A percentile compares a stretch with the other conserved stretches of the same genome.
phyloP scores from a whole-genome alignment of 129 eudicot species.

The Gnaphalium uliginosum region DNA sequence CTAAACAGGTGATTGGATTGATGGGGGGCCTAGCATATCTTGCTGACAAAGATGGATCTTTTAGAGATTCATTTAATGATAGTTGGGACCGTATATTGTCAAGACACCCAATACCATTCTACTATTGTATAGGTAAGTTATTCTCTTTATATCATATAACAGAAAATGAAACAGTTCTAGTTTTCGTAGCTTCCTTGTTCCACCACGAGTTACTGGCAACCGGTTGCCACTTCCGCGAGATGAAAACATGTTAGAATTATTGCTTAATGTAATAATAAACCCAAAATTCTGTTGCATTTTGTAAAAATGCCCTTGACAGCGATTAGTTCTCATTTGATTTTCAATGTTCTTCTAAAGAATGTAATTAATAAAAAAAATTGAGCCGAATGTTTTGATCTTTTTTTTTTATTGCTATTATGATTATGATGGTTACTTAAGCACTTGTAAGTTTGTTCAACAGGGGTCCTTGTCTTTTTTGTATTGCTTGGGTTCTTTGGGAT shows the following conservation, averaged over 20 bases:
- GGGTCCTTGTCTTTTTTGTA: conserved; percentile 72
- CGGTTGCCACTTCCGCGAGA: neutral
- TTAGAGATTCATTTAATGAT: conserved; percentile 77
- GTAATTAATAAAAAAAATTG: neutral
- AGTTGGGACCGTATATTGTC: conserved; percentile 92
- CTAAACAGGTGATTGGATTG: conserved; percentile 60
- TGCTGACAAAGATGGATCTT: conserved; percentile 76
- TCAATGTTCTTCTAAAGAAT: neutral
- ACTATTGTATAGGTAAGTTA: conserved; percentile 73
- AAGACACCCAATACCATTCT: conserved; percentile 86
- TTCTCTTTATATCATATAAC: neutral
- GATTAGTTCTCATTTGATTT: conserved; percentile 2
- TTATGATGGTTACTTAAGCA: neutral
- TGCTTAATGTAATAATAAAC: neutral
- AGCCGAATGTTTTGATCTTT: neutral
- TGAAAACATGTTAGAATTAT: neutral
- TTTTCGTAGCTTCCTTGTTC: neutral
- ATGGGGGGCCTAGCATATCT: conserved; percentile 66
- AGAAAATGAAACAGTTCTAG: neutral
- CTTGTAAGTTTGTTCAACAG: conserved; percentile 37
- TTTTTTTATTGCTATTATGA: neutral
- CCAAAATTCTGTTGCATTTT: neutral
- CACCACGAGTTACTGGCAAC: neutral
- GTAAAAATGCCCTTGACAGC: conserved; percentile 3
- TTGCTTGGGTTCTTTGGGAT: conserved; percentile 76